Base-by-base conservation (phyloP, 441 rosid genomes). In the Kokia cookei region DNA sequence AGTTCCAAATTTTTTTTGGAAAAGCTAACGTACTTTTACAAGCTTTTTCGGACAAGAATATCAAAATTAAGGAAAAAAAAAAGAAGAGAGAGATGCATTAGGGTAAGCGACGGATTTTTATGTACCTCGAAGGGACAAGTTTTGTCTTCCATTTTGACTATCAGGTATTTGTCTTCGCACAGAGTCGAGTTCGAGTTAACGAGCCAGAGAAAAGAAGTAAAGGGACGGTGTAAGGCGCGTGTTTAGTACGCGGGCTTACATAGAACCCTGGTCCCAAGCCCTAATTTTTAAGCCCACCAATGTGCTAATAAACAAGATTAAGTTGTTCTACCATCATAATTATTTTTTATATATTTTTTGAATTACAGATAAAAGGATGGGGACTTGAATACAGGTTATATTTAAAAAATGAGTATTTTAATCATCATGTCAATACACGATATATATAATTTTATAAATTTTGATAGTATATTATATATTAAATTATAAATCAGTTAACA, bases 111-210 rank as follows among this genome's bases (percentile, higher is more conserved):
- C 11, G 8, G 6, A 10, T 45, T 59, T 32, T 71, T 15, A 37
- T 7, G 54, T 65, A 86, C 91, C 89, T 86, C 86, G 75, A 80
- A 78, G 35, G 86, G 80, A 84, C 84, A 67, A 71, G 42, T 35
- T 42, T 63, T 72, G 66, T 80, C 74, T 81, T 87, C 89, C 90
- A 88, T 88, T 72, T 54, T 26, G n/a, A 37, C 19, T 2, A 42
- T 2, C 45, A 42, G 45, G 8, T 42, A 42, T 14, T 48, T 48
- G 53, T 59, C 15, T 58, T 26, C 29, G 15, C 29, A 13, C 27
- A 27, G 9, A 14, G 37, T 27, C n/a, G 22, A 53, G 60, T 55
- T 40, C 15, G 66, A 63, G 72, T 27, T 5, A 57, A 45, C 24
- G 47, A 11, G 63, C 37, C 13, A 5, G 40, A 8, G 73, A 40